Conservation (phyloP, 2,329 filamentous ascomycete species). For the Aspergillus pseudotamarii region DNA sequence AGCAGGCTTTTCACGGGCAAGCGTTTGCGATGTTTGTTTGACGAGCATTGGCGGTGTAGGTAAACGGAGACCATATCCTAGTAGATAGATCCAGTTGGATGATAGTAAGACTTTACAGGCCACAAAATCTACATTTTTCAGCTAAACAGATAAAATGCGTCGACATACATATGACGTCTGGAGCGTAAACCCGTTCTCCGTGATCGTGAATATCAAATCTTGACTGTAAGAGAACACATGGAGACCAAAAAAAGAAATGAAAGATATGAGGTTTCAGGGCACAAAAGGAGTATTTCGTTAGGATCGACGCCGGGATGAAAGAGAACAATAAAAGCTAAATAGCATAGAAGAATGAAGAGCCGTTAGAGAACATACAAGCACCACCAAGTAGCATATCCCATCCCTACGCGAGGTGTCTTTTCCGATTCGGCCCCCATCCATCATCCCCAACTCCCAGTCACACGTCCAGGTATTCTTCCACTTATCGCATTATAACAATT, state of each 20-base stretch:
- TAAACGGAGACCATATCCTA: neutral
- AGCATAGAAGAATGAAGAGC: slow-evolving; percentile 44
- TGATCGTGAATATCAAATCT: slow-evolving; percentile 21
- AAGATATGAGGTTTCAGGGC: slow-evolving; percentile 29
- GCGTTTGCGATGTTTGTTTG: neutral
- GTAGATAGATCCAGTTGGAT: neutral
- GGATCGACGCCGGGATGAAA: slow-evolving; percentile 36
- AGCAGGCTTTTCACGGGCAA: neutral
- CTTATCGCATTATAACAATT: slow-evolving; percentile 37
- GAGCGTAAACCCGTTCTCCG: slow-evolving; percentile 15
- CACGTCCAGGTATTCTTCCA: slow-evolving; percentile 38
- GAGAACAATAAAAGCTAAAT: slow-evolving; percentile 44
- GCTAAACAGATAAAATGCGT: slow-evolving; percentile 5
- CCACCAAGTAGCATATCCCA: slow-evolving; percentile 35
- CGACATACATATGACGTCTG: slow-evolving; percentile 4
- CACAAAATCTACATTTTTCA: slow-evolving; percentile 13
- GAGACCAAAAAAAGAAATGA: slow-evolving; percentile 20
- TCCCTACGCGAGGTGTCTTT: slow-evolving; percentile 33
- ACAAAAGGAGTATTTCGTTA: slow-evolving; percentile 29
- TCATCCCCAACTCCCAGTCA: slow-evolving; percentile 42
- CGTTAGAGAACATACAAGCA: slow-evolving; percentile 41
- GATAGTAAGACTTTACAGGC: neutral
- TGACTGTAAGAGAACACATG: slow-evolving; percentile 16
- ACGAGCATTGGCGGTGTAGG: neutral
- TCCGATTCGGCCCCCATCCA: slow-evolving; percentile 37